Evolutionary conservation across 2,329 filamentous ascomycete genomes (phyloP), one percentile per base, ranked within the genome.

Genomic region (Xylariaceae sp.): DNA sequence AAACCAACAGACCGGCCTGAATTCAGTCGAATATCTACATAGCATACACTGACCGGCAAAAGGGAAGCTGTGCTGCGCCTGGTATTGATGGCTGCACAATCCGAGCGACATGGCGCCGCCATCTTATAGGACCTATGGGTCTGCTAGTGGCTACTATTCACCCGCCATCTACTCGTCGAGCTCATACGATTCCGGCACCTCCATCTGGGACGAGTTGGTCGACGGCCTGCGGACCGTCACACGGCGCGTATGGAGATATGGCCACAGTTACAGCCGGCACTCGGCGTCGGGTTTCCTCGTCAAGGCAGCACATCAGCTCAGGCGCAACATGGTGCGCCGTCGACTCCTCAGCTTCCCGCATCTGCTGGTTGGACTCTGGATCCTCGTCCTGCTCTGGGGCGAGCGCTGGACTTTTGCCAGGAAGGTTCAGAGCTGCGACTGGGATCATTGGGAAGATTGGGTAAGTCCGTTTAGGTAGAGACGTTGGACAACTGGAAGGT

Each of bases 391-490:
- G 63, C 84, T 94, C 65, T 94, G 90, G 85, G 92, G 93, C 1
- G 94, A 99, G 77, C 81, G 89, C 60, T 88, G 83, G 74, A 82
- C 88, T 42, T 97, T 95, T 73, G 79, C 82, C 56, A 83, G 83
- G 64, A 86, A 83, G 61, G 83, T 96, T 13, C 78, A 82, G 58
- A 80, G 77, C 55, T 99, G 94, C 74, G 77, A 83, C 57, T 99
- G 94, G 94, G 80, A 84, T 42, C 83, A 82, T 47, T 99, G 94
- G 94, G 94, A 99, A 78, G 82, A 84, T 74, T 99, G 94, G 92
- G 92, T 96, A 80, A 70, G 83, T 68, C 44, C 55, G 48, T 52
- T 59, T 8, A 15, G 42, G n/a, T 45, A 6, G 37, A 42, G 37
- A 42, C n/a, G n/a, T 15, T 2, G 11, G 10, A 45, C 23, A 4